Evolutionary conservation across 2,329 filamentous ascomycete species (phyloP), one percentile per base, ranked within the genome.

Genomic region (Aspergillus pseudoterreus): DNA sequence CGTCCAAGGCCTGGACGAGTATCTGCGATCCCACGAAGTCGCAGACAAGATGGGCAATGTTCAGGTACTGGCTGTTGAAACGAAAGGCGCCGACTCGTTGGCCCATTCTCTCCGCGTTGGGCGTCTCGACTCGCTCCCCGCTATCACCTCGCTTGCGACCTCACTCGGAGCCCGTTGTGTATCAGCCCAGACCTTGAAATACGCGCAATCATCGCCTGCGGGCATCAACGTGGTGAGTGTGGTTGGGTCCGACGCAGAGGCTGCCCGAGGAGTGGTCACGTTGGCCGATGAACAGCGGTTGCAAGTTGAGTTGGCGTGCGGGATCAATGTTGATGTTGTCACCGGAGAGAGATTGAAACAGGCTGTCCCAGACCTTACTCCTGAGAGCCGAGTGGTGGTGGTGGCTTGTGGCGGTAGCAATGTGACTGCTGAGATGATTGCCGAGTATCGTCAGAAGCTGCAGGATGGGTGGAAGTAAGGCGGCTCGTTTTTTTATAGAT

Each of bases 251-350:
- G 89, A 94, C 63, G 83, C 82, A 2, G 87, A 92, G 63, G 90
- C 92, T 1, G 89, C 88, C 21, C 80, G 83, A 71, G 90, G 84
- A 4, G 87, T 86, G 49, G 82, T 86, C 63, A 76, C 81, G 9
- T 84, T 96, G 57, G 85, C 89, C 6, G 87, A 96, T 60, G 89
- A 95, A 56, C 85, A 88, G 59, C 76, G 86, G 32, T 73, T 92
- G 56, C 74, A 95, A 56, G 88, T 95, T 5, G 92, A 96, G 74
- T 75, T 86, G 30, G 83, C 90, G 0, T 95, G 91, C 67, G 90
- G 91, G 0, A 90, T 92, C 4, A 86, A 85, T 45, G 71, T 95
- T 15, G 87, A 70, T 45, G 55, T 65, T 53, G 68, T 58, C 6
- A 32, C 61, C n/a, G 56, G 54, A 17, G 46, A 49, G 19, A 51